A percentile compares a stretch with the other conserved stretches of the same genome.
Evolutionary conservation across 176 grass and related monocot species (phyloP).

Genomic region (Paspalum notatum): DNA sequence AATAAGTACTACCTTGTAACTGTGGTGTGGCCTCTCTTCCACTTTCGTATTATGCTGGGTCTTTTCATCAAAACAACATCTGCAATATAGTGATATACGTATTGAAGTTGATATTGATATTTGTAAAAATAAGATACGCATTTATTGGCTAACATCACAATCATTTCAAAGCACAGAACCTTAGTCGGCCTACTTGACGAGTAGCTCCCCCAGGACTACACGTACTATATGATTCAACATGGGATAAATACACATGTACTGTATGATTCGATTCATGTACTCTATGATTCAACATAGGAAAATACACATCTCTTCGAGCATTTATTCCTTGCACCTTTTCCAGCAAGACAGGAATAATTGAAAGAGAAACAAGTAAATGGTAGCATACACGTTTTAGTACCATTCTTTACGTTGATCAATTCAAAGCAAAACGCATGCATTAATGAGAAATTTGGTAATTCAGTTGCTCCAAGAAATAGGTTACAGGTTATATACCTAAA

Average conservation of each 20-base stretch:
- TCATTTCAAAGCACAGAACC: conserved; percentile 11
- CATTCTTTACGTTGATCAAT: background rate
- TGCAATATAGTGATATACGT: conserved; percentile 37
- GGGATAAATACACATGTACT: background rate
- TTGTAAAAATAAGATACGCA: background rate
- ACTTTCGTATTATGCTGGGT: conserved; percentile 16
- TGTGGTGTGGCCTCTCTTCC: conserved; percentile 23
- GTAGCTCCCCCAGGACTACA: background rate
- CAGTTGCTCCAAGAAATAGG: conserved; percentile 5
- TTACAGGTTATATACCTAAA: background rate
- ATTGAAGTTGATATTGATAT: conserved; percentile 47
- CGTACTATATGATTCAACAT: background rate
- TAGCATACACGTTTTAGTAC: background rate
- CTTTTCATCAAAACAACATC: conserved; percentile 23
- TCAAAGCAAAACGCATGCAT: background rate
- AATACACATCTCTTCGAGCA: background rate
- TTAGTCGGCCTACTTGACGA: background rate
- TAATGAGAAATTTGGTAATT: background rate
- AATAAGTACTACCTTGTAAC: conserved; percentile 53
- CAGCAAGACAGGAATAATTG: background rate
- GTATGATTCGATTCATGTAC: background rate
- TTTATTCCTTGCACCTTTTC: conserved; percentile 12
- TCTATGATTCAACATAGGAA: background rate
- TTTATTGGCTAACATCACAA: conserved; percentile 25
- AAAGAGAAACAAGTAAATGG: conserved; percentile 2